These are phyloP conservation scores for Cucurbita pepo DNA, from an alignment of 306 rosid genomes.

Conservation along the genomic window DNA sequence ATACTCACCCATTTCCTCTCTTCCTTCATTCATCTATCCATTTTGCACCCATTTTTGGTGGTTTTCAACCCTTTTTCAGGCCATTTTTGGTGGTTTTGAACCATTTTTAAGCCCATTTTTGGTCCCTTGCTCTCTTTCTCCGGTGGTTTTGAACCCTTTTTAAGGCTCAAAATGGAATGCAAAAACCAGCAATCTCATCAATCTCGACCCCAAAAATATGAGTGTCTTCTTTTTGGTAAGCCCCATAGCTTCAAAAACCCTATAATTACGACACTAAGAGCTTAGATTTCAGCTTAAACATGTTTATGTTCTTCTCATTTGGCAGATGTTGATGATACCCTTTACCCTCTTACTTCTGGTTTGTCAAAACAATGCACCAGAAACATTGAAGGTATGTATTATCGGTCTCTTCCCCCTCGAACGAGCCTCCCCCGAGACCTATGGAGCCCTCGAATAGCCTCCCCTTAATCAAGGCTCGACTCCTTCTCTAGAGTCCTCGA, in stretches of 20 bases:
- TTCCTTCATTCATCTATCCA: background rate
- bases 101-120: background rate
- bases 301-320: constrained; percentile 1
- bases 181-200: constrained; percentile 27
- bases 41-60: background rate
- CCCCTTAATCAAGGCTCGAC: no score
- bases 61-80: background rate
- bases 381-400: constrained; percentile 39
- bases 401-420: no score
- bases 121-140: background rate
- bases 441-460: no score
- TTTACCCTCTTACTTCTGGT: constrained; percentile 56
- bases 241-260: background rate
- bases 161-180: constrained; percentile 29
- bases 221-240: constrained; percentile 69
- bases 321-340: constrained; percentile 85
- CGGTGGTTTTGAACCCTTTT: background rate
- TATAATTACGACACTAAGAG: constrained; percentile 20
- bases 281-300: no score
- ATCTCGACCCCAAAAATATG: constrained; percentile 30
- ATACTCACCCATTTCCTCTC: background rate
- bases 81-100: background rate
- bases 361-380: constrained; percentile 34
- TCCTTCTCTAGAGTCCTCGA: no score
- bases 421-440: no score